Evolutionary conservation across 176 grass and related monocot genomes (phyloP), one percentile per base, ranked within the genome.

Genomic region (Zoysia japonica): DNA sequence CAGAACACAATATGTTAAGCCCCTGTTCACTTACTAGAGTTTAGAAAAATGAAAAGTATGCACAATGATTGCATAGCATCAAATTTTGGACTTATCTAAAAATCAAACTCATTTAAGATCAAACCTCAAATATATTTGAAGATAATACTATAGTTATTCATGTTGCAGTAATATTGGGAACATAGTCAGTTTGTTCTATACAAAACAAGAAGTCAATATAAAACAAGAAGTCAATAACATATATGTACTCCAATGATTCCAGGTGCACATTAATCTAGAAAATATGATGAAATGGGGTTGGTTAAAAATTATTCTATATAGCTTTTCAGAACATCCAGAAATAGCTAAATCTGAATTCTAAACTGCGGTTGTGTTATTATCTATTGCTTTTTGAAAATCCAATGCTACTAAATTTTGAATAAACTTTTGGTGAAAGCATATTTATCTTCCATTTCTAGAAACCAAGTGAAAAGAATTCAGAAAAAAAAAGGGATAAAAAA

Each of bases 1-100:
- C 66, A 67, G 11, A 67, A 85, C 46, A 76, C 19, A 77, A 69
- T n/a, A 80, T 61, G 40, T 86, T 80, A 80, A 76, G 40, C 4
- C 65, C 57, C 75, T 70, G 6, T 54, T 39, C 10, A 2, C 43
- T 83, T 75, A 57, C 2, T 43, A 66, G 6, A 70, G 52, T 66
- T 66, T 52, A 46, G 56, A 67, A 2, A 28, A 67, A 57, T 9
- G 37, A 28, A 59, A 83, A 72, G 44, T 60, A 72, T 52, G 66
- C 1, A 41, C 50, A 50, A 63, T 47, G 42, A 81, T 71, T 20
- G 17, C 11, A 84, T 2, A 61, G 71, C 9, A 67, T 49, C 5
- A 78, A 37, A 53, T 38, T 13, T 66, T 57, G 11, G 70, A 81
- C 48, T 52, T 48, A 47, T 66, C 36, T 53, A 37, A 44, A 12